A percentile compares a stretch with the other conserved stretches of the same genome.
Conservation (phyloP, 768 basidiomycete genomes). For the Trametes meyenii region DNA sequence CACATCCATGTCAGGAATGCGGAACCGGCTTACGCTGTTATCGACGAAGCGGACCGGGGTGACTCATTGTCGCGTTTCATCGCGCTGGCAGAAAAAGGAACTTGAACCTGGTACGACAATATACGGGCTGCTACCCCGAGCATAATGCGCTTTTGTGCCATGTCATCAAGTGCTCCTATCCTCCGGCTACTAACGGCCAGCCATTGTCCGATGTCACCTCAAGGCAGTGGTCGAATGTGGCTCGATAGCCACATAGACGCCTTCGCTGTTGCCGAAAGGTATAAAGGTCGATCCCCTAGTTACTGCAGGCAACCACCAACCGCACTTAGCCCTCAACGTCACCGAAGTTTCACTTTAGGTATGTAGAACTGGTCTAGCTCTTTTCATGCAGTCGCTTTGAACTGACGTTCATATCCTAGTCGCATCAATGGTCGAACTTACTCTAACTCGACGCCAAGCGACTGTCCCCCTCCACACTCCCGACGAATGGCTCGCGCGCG, state of each 20-base stretch:
- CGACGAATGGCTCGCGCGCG: conserved; percentile 17
- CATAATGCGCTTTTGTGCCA: neutral
- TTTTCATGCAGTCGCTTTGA: neutral
- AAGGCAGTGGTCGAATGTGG: neutral
- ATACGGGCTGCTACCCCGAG: neutral
- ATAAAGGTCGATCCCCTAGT: neutral
- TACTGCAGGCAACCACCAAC: too few species aligned
- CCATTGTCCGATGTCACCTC: neutral
- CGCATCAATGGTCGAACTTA: neutral
- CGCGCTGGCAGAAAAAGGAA: too few species aligned
- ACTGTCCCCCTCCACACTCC: too few species aligned
- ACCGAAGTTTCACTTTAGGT: neutral
- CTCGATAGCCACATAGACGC: neutral
- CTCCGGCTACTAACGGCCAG: neutral
- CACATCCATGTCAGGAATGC: too few species aligned
- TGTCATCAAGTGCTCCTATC: neutral
- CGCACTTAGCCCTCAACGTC: neutral
- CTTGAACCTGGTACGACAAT: too few species aligned
- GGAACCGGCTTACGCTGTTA: too few species aligned
- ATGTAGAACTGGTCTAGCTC: neutral
- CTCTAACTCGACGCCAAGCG: too few species aligned
- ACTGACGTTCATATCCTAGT: neutral
- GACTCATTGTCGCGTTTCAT: too few species aligned
- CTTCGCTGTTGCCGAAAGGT: neutral
- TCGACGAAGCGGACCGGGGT: too few species aligned